A percentile compares a stretch with the other conserved stretches of the same genome.
phyloP scores from a whole-genome alignment of 345 rosid species.

The Limnanthes douglasii region DNA sequence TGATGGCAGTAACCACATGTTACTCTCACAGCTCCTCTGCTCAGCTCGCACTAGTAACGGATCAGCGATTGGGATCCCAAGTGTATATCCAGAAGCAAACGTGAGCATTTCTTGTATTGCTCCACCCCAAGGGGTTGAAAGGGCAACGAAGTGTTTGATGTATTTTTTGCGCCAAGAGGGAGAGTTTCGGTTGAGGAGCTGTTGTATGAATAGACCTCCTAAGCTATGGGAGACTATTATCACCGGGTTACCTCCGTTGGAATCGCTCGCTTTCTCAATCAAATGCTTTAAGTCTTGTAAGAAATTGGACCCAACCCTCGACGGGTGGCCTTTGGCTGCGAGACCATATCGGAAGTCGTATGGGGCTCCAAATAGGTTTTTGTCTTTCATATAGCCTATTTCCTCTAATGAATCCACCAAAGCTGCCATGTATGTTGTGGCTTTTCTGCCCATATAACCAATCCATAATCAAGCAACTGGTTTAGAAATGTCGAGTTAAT shows the following conservation, averaged over 20 bases:
- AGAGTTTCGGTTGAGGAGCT: conserved; percentile 49
- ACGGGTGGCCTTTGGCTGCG: conserved; percentile 54
- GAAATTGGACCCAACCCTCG: conserved; percentile 46
- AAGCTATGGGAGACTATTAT: conserved; percentile 68
- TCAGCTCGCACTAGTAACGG: conserved; percentile 56
- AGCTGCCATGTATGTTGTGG: conserved; percentile 53
- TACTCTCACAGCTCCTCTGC: conserved; percentile 72
- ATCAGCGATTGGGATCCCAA: conserved; percentile 67
- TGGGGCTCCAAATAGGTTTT: conserved; percentile 68
- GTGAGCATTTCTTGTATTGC: conserved; percentile 45
- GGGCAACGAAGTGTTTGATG: conserved; percentile 61
- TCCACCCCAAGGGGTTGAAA: conserved; percentile 84
- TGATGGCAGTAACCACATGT: conserved; percentile 75
- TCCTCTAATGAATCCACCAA: conserved; percentile 43
- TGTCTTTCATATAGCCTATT: conserved; percentile 41
- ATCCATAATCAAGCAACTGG: not conserved
- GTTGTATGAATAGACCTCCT: conserved; percentile 68
- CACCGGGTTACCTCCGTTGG: conserved; percentile 53
- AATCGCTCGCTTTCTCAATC: conserved; percentile 39
- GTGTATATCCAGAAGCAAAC: conserved; percentile 53
- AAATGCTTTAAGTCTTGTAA: conserved; percentile 41
- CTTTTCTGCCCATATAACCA: conserved; percentile 6
- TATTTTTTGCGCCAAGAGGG: conserved; percentile 44
- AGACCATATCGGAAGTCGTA: conserved; percentile 83
- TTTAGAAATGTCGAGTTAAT: no score